Evolutionary conservation across 768 basidiomycete genomes (phyloP).

Genomic region (Russula sp.): DNA sequence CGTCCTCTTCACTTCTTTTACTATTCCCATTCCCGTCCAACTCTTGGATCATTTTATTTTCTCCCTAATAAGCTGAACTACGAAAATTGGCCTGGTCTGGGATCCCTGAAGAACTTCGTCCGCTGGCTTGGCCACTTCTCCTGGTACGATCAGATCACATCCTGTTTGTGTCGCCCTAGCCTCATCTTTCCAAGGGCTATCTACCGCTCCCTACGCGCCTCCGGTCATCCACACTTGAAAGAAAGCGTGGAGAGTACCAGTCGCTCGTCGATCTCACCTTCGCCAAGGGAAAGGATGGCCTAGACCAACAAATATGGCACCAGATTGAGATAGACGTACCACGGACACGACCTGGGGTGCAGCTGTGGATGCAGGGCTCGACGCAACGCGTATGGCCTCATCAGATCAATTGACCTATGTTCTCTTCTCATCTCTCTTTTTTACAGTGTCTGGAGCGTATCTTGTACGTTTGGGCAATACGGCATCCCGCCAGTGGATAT

Average conservation of each 20-base stretch:
- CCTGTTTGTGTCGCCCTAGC: conserved; percentile 6
- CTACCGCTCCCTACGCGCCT: conserved; percentile 79
- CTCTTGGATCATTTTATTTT: neutral
- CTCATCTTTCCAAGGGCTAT: conserved; percentile 66
- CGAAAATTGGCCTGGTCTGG: conserved; percentile 94
- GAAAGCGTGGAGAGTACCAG: conserved; percentile 90
- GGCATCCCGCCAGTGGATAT: conserved; percentile 97
- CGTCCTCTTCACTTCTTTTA: conserved; percentile 24
- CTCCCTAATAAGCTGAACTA: conserved; percentile 57
- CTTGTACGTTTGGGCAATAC: conserved; percentile 97
- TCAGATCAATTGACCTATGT: conserved; percentile 7
- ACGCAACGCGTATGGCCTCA: conserved; percentile 74
- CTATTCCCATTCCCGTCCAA: neutral
- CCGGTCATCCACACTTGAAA: conserved; percentile 69
- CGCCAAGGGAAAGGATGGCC: conserved; percentile 74
- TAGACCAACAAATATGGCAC: conserved; percentile 98
- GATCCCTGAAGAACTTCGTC: conserved; percentile 78
- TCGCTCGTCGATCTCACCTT: conserved; percentile 90
- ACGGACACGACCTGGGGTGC: conserved; percentile 86
- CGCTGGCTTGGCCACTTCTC: conserved; percentile 91
- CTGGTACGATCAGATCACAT: conserved; percentile 54
- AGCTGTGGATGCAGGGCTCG: conserved; percentile 83
- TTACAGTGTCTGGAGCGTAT: conserved; percentile 87
- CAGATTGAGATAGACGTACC: conserved; percentile 99
- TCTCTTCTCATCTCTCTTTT: conserved; percentile 25